Percentiles rank a stretch among this genome's conserved stretches.
Evolutionary conservation across 2,329 filamentous ascomycete genomes (phyloP).

Genomic region (Aspergillus oerlinghausenensis): DNA sequence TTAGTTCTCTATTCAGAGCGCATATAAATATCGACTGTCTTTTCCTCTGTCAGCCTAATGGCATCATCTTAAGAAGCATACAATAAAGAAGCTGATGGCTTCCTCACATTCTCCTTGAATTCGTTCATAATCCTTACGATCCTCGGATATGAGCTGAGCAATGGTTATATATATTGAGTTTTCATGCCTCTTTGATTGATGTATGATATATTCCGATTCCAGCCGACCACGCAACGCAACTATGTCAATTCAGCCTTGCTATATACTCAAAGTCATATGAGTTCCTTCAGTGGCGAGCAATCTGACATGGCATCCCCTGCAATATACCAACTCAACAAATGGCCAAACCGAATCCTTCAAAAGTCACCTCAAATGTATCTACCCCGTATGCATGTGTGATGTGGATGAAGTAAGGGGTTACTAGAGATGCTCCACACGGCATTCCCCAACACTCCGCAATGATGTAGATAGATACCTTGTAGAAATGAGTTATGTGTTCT

Average conservation of each 20-base stretch:
- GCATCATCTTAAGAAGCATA: too few species aligned
- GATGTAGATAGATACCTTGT: not conserved
- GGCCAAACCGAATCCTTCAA: not conserved
- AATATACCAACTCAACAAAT: too few species aligned
- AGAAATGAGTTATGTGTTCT: not conserved
- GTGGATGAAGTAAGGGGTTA: not conserved
- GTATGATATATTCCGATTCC: not conserved
- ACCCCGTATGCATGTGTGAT: not conserved
- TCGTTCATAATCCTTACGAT: not conserved
- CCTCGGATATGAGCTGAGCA: not conserved
- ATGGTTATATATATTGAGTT: not conserved
- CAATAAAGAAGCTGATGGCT: not conserved
- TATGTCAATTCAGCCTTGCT: not conserved
- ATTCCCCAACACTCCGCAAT: not conserved
- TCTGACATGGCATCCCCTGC: too few species aligned
- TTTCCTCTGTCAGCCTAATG: not conserved
- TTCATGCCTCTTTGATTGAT: too few species aligned
- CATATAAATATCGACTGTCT: not conserved
- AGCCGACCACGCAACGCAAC: not conserved
- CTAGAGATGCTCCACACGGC: not conserved
- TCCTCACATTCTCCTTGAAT: not conserved
- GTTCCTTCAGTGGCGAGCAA: too few species aligned
- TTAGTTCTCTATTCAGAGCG: too few species aligned
- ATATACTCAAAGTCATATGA: too few species aligned
- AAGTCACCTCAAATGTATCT: not conserved